Evolutionary conservation across 768 basidiomycete species (phyloP), one percentile per base, ranked within the genome.

Genomic region (Tulasnella sp.): DNA sequence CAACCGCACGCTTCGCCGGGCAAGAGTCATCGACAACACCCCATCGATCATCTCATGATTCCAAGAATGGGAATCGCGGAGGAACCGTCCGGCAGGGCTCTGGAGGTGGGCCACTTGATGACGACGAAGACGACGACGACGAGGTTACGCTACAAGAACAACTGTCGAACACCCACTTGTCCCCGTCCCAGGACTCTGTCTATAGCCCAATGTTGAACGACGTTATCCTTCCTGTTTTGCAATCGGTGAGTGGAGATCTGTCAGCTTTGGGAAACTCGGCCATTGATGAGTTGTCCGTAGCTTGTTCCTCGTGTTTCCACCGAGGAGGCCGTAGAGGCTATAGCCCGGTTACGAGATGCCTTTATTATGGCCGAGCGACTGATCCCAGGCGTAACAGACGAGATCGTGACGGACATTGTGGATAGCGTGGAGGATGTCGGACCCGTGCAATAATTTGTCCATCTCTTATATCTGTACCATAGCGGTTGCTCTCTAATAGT

Each of bases 181-280:
- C 61, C 8, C 29, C 46, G 14, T 14, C 45, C 14, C 29, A 43
- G n/a, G 62, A 55, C 17, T 31, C 45, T n/a, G 51, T 46, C 48
- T 46, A n/a, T n/a, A n/a, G n/a, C n/a, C n/a, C 86, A n/a, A 94
- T 98, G 83, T 74, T 98, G 35, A 92, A 96, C 65, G 90, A 90
- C 2, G 94, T 99, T 29, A 83, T 97, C 50, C 71, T 97, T 27
- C 96, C 96, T 21, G 92, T 92, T n/a, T 83, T 98, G 64, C 88
- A 92, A 41, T 93, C 89, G 60, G 94, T 97, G 63, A 69, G 84
- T 72, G 1, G 19, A 48, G 52, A 11, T n/a, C 21, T 49, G 32
- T 53, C 36, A 52, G 40, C 14, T n/a, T n/a, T n/a, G n/a, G n/a
- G 21, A 29, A 57, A 11, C 52, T 36, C 49, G 12, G 15, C 6